A percentile compares a stretch with the other conserved stretches of the same genome.
phyloP scores from a whole-genome alignment of 495 filamentous ascomycete genomes.

The Xylaria flabelliformis region DNA sequence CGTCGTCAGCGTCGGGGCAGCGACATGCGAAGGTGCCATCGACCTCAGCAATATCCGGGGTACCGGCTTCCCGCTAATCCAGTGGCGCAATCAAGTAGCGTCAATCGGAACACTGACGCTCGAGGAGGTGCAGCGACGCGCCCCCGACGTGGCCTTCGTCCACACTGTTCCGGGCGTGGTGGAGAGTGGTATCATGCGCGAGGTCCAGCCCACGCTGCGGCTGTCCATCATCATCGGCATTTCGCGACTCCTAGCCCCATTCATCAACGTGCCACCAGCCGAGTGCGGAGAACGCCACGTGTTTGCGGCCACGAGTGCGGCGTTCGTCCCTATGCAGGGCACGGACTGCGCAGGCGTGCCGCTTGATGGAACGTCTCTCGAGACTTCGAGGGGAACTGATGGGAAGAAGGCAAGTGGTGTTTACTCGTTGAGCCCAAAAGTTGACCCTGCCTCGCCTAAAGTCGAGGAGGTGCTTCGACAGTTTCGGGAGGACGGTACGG shows the following conservation, averaged over 20 bases:
- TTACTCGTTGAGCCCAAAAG: conserved; percentile 49
- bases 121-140: conserved; percentile 40
- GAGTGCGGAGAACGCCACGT: conserved; percentile 59
- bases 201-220: neutral
- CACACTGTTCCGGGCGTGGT: conserved; percentile 61
- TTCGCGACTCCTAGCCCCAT: conserved; percentile 28
- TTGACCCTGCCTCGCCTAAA: conserved; percentile 41
- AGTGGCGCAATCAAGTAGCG: conserved; percentile 11
- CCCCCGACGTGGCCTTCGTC: conserved; percentile 57
- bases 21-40: conserved; percentile 47
- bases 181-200: conserved; percentile 38
- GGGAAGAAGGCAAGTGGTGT: conserved; percentile 54
- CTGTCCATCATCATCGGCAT: conserved; percentile 8
- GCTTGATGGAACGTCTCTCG: conserved; percentile 31
- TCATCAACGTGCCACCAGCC: conserved; percentile 42
- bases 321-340: conserved; percentile 43
- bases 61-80: conserved; percentile 17
- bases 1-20: conserved; percentile 55
- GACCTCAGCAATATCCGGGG: conserved; percentile 38
- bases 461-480: conserved; percentile 43
- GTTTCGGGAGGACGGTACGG: conserved; percentile 35
- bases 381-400: conserved; percentile 44
- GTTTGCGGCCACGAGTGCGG: conserved; percentile 54
- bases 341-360: conserved; percentile 30
- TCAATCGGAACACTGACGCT: conserved; percentile 22